Base-by-base conservation (phyloP, 306 rosid species). In the Gastrolobium bilobum region DNA sequence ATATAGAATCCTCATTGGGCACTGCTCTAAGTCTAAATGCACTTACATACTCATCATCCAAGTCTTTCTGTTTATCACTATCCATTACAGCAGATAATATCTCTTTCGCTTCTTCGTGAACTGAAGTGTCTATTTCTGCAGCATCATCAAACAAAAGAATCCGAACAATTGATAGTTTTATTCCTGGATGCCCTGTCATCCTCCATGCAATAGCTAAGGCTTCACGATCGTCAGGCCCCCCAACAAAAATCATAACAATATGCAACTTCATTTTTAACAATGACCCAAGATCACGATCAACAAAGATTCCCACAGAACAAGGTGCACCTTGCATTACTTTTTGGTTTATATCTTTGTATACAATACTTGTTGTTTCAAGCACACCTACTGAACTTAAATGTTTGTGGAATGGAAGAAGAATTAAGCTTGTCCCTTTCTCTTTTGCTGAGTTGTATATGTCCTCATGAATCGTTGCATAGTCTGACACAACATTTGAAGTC, bases 161-260 rank as follows among this genome's bases (percentile, higher is more conserved):
- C 40, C 92, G 58, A 48, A 84, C 47, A 0, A 91, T 83, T 2
- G 91, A 84, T 1, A 93, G 20, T 9, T 37, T 26, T 0, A 86
- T 71, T 20, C 39, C 10, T 0, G 91, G 88, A 60, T 85, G 77
- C 13, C 67, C 73, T 0, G 86, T 77, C 88, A 92, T 88, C 51
- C 91, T 84, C 88, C 81, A 73, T 37, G 90, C 88, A 54, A 88
- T 69, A 4, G 89, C 85, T 1, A 88, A 56, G 8, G 97, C 97
- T 77, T 88, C 91, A 5, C 89, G 84, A 14, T 90, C 97, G 26
- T 88, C 94, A 2, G 87, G 80, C 1, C 97, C 86, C 0, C 88
- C 88, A 39, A 81, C 76, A 83, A 85, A 85, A 39, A 85, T 0
- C 83, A 81, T 58, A 15, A 30, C 4, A 46, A 81, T 11, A 15